Base-by-base conservation (phyloP, 108 stramenopile species). In the Skeletonema marinoi region DNA sequence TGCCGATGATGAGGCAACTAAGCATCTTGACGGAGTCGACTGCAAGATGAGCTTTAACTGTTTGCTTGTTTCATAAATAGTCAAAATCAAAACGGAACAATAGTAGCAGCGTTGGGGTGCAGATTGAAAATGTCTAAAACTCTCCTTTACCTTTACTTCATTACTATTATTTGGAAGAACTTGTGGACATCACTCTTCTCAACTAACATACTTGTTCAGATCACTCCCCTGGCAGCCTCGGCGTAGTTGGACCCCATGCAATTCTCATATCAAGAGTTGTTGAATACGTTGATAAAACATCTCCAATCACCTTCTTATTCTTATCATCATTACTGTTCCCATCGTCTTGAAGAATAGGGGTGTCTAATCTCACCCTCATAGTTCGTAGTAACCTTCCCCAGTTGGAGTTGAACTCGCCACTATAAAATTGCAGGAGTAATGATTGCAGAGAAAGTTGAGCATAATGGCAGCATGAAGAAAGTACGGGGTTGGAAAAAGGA, bases 371-470 rank as follows among this genome's bases (percentile, higher is more conserved):
- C 33, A 64, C 63, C 63, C 63, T 35, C 35, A 64, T 64, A 2
- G 63, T 64, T 39, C 81, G 61, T 41, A 82, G 36, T 21, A 82
- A 44, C 36, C 71, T 68, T 8, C 85, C 85, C 85, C 85, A 85
- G 62, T 85, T 85, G 32, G 71, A 73, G 41, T 82, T 85, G 50
- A 60, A 82, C 62, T 85, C 85, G 2, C 85, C 85, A 74, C 75
- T 73, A 21, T 8, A 39, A 39, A 0, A 54, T 54, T 54, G 3
- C 12, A 50, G 2, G 16, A 50, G 14, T 19, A 54, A 16, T 21
- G 12, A 5, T 54, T n/a, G 38, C 9, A 16, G 35, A 36, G 6
- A 44, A 14, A 3, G 42, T 44, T 44, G 14, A 44, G 38, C 14
- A 16, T 44, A 2, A 41, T 4, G 6, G 1, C 35, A 6, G 1